Evolutionary conservation across 805 yeast species (phyloP).

Genomic region (Pichia eremophila): DNA sequence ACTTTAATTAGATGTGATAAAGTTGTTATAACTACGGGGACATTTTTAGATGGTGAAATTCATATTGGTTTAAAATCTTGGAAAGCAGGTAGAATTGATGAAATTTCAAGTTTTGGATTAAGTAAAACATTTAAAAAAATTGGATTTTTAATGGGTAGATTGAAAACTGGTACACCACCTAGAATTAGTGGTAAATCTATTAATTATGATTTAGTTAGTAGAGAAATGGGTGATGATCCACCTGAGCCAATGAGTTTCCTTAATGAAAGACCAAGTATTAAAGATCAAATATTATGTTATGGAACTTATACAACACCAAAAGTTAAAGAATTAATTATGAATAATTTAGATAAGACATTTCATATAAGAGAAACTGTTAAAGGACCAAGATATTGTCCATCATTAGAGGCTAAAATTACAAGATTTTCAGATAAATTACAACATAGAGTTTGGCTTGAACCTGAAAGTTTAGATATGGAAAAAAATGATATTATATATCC

Average conservation of each 20-base stretch:
- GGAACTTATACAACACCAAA: constrained; percentile 70
- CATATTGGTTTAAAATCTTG: constrained; percentile 74
- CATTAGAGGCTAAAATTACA: constrained; percentile 81
- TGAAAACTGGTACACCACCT: constrained; percentile 98
- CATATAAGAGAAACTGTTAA: constrained; percentile 91
- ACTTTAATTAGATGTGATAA: constrained; percentile 45
- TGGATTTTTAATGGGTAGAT: constrained; percentile 77
- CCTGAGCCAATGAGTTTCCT: constrained; percentile 87
- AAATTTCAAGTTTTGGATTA: constrained; percentile 82
- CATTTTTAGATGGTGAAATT: constrained; percentile 88
- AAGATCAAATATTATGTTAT: constrained; percentile 58
- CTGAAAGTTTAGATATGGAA: constrained; percentile 68
- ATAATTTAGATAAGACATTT: constrained; percentile 70
- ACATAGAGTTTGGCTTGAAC: constrained; percentile 92
- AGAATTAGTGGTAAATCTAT: constrained; percentile 67
- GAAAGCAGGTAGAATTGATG: constrained; percentile 94
- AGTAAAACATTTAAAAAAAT: constrained; percentile 66
- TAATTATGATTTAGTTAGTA: constrained; percentile 50
- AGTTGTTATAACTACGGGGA: constrained; percentile 91
- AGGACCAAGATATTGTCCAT: constrained; percentile 97
- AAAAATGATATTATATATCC: constrained; percentile 79
- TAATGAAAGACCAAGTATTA: constrained; percentile 58
- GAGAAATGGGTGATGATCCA: constrained; percentile 72
- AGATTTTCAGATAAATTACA: constrained; percentile 66
- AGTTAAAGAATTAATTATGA: constrained; percentile 59